phyloP scores from a whole-genome alignment of 2,329 filamentous ascomycete species.

The Coniochaeta prunicola region DNA sequence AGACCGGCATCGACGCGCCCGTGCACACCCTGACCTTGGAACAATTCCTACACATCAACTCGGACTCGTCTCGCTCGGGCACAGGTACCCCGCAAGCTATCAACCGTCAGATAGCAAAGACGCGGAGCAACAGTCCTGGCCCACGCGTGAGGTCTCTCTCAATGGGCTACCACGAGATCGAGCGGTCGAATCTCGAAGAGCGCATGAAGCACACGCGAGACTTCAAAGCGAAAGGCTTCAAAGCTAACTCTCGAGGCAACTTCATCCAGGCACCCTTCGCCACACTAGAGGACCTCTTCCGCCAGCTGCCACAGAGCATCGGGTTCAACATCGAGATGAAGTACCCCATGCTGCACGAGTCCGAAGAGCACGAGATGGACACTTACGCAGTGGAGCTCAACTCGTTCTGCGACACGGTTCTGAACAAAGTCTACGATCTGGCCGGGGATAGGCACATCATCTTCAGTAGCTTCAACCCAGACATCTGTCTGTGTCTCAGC shows the following conservation, averaged over 20 bases:
- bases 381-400: constrained; percentile 93
- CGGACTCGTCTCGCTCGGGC: constrained; percentile 41
- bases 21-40: constrained; percentile 93
- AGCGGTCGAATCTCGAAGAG: constrained; percentile 49
- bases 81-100: constrained; percentile 13
- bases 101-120: constrained; percentile 19
- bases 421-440: constrained; percentile 83
- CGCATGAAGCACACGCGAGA: constrained; percentile 96
- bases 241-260: constrained; percentile 87
- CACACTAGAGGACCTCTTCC: constrained; percentile 89
- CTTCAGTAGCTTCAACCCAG: constrained; percentile 95
- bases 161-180: constrained; percentile 36
- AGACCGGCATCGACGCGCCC: constrained; percentile 93
- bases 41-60: constrained; percentile 86
- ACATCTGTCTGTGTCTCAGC: constrained; percentile 86
- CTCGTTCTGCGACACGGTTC: constrained; percentile 89
- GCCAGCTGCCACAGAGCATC: constrained; percentile 69
- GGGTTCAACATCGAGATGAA: constrained; percentile 99
- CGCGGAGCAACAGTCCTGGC: constrained; percentile 21
- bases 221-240: constrained; percentile 91
- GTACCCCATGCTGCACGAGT: constrained; percentile 96
- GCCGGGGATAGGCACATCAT: constrained; percentile 82
- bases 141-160: constrained; percentile 45
- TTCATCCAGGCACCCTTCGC: constrained; percentile 96
- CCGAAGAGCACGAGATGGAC: constrained; percentile 93